Evolutionary conservation across 805 yeast species (phyloP).

Genomic region (Ogataea salicorniae): DNA sequence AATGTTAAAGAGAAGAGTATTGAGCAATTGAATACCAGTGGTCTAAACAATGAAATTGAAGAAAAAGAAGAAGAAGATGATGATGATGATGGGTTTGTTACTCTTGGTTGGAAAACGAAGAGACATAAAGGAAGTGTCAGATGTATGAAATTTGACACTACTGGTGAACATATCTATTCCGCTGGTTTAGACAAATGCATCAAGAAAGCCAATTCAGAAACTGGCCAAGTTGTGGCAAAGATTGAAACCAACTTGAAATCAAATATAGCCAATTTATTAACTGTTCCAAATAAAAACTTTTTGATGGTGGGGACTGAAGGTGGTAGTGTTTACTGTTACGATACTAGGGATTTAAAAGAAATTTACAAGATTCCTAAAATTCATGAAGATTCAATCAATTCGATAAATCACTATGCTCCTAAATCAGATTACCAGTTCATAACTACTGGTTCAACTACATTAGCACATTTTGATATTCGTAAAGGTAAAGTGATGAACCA

Average conservation of each 20-base stretch:
- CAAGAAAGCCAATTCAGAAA: conserved; percentile 63
- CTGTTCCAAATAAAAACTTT: conserved; percentile 43
- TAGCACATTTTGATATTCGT: conserved; percentile 73
- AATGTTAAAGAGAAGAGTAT: conserved; percentile 16
- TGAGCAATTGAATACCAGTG: not conserved
- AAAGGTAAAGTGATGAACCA: conserved; percentile 53
- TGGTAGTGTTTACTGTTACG: conserved; percentile 62
- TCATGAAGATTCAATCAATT: conserved; percentile 76
- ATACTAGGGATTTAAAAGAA: conserved; percentile 44
- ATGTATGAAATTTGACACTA: conserved; percentile 58
- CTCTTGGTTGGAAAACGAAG: conserved; percentile 70
- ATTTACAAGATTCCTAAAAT: conserved; percentile 46
- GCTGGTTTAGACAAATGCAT: conserved; percentile 77
- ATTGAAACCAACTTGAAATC: conserved; percentile 13
- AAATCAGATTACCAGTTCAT: conserved; percentile 75
- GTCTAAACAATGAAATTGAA: conserved; percentile 15
- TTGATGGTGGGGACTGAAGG: conserved; percentile 61
- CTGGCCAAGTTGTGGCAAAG: conserved; percentile 73
- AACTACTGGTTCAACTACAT: conserved; percentile 76
- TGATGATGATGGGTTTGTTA: conserved; percentile 20
- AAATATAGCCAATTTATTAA: conserved; percentile 38
- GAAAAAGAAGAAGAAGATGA: conserved; percentile 14
- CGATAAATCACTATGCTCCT: conserved; percentile 63
- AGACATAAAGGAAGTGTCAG: conserved; percentile 90
- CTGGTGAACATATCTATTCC: conserved; percentile 56